Base-by-base conservation (phyloP, 148 eudicot species). In the Vaccinium vitisidaea region DNA sequence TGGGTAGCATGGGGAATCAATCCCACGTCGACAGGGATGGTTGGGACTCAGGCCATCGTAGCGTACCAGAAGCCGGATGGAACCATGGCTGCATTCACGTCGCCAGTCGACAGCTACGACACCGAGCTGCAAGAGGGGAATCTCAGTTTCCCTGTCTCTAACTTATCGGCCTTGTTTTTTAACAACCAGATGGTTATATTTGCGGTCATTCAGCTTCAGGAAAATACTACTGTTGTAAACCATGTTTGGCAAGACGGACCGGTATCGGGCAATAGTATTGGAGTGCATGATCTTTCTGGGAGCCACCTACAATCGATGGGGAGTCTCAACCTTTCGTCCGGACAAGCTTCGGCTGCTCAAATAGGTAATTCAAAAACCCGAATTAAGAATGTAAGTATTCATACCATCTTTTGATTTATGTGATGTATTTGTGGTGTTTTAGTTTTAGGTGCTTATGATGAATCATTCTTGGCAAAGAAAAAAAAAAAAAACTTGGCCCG, bases 1-100 rank as follows among this genome's bases (percentile, higher is more conserved):
- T 84, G 86, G 86, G 82, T 84, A 5, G 86, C 86, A 27, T 84
- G 86, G 86, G 86, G 48, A 1, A 77, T 84, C 19, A 84, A 84
- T 30, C 86, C 86, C 0, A 50, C 76, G 0, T 48, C 82, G 0
- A 67, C 9, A 63, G 82, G 85, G 23, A 84, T 61, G 69, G 21
- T 61, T 61, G 69, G 69, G 9, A 61, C 69, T n/a, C 69, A 21
- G 69, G 69, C 69, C 3, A n/a, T 61, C 0, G 27, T 61, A n/a
- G 69, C 69, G 25, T 21, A 21, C 69, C 27, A 21, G 7, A 61
- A 61, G 2, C 69, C 25, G 2, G 69, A 61, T 19, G 69, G 69
- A n/a, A 61, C 69, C 12, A 8, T 61, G 69, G 25, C 23, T 19
- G 69, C 21, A 10, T 61, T 61, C 25, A 61, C 69, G 8, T 61